Evolutionary conservation across 768 basidiomycete species (phyloP), one percentile per base, ranked within the genome.

Genomic region (Lactarius indigo): DNA sequence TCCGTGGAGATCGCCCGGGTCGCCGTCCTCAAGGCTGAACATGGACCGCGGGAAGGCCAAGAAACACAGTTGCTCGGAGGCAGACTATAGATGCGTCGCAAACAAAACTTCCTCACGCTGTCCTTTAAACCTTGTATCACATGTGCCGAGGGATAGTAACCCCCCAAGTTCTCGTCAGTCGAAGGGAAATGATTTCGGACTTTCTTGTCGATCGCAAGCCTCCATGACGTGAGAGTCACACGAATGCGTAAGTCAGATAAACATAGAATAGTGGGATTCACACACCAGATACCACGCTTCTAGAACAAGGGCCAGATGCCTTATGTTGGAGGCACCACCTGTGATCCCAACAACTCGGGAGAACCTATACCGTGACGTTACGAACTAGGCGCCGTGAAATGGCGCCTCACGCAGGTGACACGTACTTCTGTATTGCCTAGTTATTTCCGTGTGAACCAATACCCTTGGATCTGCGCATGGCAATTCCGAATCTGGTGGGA

Each of bases 331-430:
- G 61, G n/a, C 41, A 63, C 50, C 57, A 63, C 37, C 47, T 67
- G 61, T 26, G 42, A 59, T 59, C 50, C 62, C 28, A 42, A 65
- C 42, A 47, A 17, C 54, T 37, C 57, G 50, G 47, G n/a, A 41
- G 60, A 66, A 62, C 35, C 35, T 9, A 58, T 26, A n/a, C 35
- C 33, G 33, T 37, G 35, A 37, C 33, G 23, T 58, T 26, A 58
- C 23, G 23, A 57, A 18, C 33, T 42, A 63, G 55, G 50, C 56
- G 66, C 66, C 61, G 56, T 41, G 57, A 55, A 33, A 59, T 64
- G 57, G 42, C 52, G 42, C 58, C 52, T 31, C 59, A 37, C 52
- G 61, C 66, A 63, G 41, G 57, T 62, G 66, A 63, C 57, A 62
- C 56, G 59, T 62, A 66, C 56, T 65, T 47, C 47, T 23, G 23